These are phyloP conservation scores for Phlebiopsis gigantea DNA, from an alignment of 768 basidiomycete species.

Conservation along the genomic window DNA sequence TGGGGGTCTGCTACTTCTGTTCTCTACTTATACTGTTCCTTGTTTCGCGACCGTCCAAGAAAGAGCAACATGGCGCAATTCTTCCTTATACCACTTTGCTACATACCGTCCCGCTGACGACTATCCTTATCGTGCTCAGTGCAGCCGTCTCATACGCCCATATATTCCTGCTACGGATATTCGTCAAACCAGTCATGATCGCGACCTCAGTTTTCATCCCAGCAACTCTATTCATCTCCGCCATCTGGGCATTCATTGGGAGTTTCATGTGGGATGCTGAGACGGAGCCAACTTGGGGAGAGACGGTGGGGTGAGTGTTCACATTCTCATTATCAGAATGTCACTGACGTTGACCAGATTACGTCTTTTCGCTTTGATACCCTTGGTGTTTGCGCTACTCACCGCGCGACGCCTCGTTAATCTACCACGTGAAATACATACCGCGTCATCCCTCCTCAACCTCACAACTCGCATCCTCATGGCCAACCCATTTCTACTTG, in stretches of 20 bases:
- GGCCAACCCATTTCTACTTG: slow-evolving; percentile 67
- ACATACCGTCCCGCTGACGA: slow-evolving; percentile 73
- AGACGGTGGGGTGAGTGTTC: slow-evolving; percentile 64
- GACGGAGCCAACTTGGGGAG: slow-evolving; percentile 70
- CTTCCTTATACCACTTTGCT: slow-evolving; percentile 68
- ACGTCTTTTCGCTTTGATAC: slow-evolving; percentile 72
- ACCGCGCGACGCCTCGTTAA: slow-evolving; percentile 68
- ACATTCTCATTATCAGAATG: not conserved
- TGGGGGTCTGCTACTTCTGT: slow-evolving; percentile 56
- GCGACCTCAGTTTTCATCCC: slow-evolving; percentile 74
- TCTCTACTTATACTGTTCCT: slow-evolving; percentile 63
- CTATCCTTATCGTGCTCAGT: slow-evolving; percentile 65
- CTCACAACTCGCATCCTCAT: slow-evolving; percentile 69
- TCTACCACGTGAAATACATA: slow-evolving; percentile 67
- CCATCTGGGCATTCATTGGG: slow-evolving; percentile 77
- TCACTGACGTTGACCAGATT: slow-evolving; percentile 39
- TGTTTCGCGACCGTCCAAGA: slow-evolving; percentile 35
- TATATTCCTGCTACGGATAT: slow-evolving; percentile 70
- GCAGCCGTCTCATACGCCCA: slow-evolving; percentile 70
- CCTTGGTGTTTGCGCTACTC: slow-evolving; percentile 61
- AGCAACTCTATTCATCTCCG: slow-evolving; percentile 64
- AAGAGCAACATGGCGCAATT: slow-evolving; percentile 21
- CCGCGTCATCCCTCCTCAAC: slow-evolving; percentile 49
- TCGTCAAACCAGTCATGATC: slow-evolving; percentile 80
- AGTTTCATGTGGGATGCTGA: slow-evolving; percentile 61